Evolutionary conservation across 2,329 filamentous ascomycete species (phyloP), one percentile per base, ranked within the genome.

Genomic region (Calonectria ilicicola): DNA sequence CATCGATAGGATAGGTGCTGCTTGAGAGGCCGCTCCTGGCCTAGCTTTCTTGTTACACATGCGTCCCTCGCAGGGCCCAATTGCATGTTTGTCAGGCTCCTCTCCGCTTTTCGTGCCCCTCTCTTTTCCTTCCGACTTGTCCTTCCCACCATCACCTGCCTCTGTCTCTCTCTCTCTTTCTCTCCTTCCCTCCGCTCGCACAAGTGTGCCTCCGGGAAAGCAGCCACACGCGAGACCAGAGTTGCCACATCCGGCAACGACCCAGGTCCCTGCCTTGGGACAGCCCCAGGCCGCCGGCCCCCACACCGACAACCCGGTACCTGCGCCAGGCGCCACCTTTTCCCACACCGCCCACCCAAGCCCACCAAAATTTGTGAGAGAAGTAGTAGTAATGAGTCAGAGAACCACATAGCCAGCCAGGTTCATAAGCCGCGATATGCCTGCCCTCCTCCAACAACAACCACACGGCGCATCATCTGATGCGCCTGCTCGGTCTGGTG

Each of bases 401-500:
- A 49, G 19, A 63, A 3, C 23, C 19, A 8, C 15, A 15, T 21
- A 8, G 5, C 14, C 35, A 40, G n/a, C 32, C 32, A 23, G 19
- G 27, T 46, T 40, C 10, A 74, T 78, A 77, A 65, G 4, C 32
- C 21, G 51, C 58, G 75, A 71, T 38, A 73, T 67, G 40, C 9
- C 32, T 7, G 10, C 19, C 19, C 2, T 10, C 26, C 10, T 21
- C 32, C 66, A 79, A 66, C 67, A 68, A 74, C 69, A 69, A 69
- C 65, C 72, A 72, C 70, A 51, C 17, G 72, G 58, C 60, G 69
- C 44, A 70, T 73, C 27, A 32, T 68, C 17, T 19, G 32, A 27
- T 73, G 47, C 47, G 32, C 17, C 73, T 72, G 3, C 29, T 70
- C 63, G 85, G 84, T 85, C 85, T 85, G 85, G 83, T 91, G 88